Evolutionary conservation across 768 basidiomycete genomes (phyloP).

Genomic region (Lepiota subincarnata): DNA sequence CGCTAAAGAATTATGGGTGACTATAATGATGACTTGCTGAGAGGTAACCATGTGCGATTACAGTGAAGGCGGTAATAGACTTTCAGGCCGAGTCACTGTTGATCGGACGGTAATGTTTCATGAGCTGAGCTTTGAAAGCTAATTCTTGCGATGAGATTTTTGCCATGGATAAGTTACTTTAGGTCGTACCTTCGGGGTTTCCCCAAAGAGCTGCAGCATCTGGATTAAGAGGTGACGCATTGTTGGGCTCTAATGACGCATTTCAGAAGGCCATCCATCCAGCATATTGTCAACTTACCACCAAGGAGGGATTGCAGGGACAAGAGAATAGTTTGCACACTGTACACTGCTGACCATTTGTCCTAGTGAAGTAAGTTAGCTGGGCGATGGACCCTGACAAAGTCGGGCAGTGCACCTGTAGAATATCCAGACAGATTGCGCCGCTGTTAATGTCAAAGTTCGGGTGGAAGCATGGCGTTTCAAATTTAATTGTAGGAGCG

Average conservation of each 20-base stretch:
- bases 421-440: constrained; percentile 82
- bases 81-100: constrained; percentile 30
- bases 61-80: background rate
- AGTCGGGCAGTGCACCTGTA: constrained; percentile 51
- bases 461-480: constrained; percentile 87
- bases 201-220: constrained; percentile 85
- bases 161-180: background rate
- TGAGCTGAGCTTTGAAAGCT: constrained; percentile 72
- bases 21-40: constrained; percentile 2
- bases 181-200: constrained; percentile 52
- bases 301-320: constrained; percentile 87
- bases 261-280: constrained; percentile 1
- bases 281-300: constrained; percentile 44
- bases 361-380: constrained; percentile 43
- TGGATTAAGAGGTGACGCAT: constrained; percentile 83
- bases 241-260: constrained; percentile 72
- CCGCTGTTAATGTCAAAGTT: constrained; percentile 80
- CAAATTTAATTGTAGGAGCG: constrained; percentile 81
- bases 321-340: constrained; percentile 84
- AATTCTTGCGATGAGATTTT: constrained; percentile 6
- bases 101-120: constrained; percentile 66
- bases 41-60: background rate
- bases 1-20: constrained; percentile 1
- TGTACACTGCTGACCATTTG: constrained; percentile 93
- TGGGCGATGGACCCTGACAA: background rate